A percentile compares a stretch with the other conserved stretches of the same genome.
Evolutionary conservation across 495 filamentous ascomycete genomes (phyloP).

Genomic region (Tuber melanosporum): DNA sequence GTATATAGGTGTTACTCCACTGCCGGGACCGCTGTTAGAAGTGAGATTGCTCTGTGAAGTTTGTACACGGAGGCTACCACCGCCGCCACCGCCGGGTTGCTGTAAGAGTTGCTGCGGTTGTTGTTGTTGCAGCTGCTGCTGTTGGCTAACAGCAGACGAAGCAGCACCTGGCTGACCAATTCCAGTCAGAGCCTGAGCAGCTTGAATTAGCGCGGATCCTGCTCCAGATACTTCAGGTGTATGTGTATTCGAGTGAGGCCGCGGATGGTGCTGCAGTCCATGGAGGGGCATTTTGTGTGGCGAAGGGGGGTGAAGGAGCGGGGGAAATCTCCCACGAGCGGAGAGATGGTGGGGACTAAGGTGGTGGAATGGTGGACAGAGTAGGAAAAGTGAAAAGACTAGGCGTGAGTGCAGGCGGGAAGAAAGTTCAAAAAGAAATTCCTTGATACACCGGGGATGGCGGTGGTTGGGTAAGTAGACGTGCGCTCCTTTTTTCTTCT

Average conservation of each 20-base stretch:
- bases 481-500: not conserved
- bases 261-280: conserved; percentile 31
- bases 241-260: conserved; percentile 23
- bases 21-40: conserved; percentile 7
- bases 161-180: conserved; percentile 31
- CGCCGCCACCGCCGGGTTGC: conserved; percentile 7
- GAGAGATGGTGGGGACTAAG: not conserved
- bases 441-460: not conserved
- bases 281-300: conserved; percentile 35
- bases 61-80: conserved; percentile 22
- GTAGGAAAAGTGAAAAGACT: not conserved
- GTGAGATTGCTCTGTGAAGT: conserved; percentile 25
- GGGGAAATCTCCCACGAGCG: conserved; percentile 13
- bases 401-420: not conserved
- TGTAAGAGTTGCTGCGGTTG: conserved; percentile 24
- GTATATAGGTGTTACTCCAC: conserved; percentile 37
- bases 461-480: not conserved
- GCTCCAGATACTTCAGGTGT: conserved; percentile 27
- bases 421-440: not conserved
- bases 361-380: not conserved
- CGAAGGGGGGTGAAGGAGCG: conserved; percentile 1
- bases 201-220: conserved; percentile 34
- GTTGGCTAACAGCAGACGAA: conserved; percentile 9
- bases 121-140: conserved; percentile 15
- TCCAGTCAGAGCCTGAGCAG: conserved; percentile 37